Evolutionary conservation across 805 yeast species (phyloP), one percentile per base, ranked within the genome.

Genomic region (Wickerhamomyces chaumierensis): DNA sequence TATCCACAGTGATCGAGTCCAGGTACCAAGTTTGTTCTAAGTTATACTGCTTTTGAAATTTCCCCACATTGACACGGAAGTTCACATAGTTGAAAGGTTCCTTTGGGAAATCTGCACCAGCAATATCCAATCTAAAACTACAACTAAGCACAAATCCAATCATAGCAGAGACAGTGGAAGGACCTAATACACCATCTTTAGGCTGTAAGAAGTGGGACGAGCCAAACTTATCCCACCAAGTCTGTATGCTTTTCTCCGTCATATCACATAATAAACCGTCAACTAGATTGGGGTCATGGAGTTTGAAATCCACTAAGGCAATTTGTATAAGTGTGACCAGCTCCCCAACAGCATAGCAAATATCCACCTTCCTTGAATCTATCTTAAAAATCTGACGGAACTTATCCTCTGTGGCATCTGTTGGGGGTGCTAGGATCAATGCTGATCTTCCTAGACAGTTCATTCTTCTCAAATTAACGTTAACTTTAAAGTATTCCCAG

Each of bases 361-460:
- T 43, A 19, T 49, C 53, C 5, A 55, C 49, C 37, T 60, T 59
- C 2, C n/a, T n/a, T n/a, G 63, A 52, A 13, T 71, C 69, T 1
- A 83, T 72, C 47, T 72, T 73, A 61, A 77, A 90, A 51, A 81
- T 65, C 43, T 82, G 81, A 27, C 82, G 62, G 54, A 90, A 88
- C 52, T 87, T 90, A 48, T 83, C 88, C 45, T 76, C 82, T 7
- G 79, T 73, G 0, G 95, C 82, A 48, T 76, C 84, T 0, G 94
- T 63, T 0, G 95, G 85, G 23, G 66, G 66, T n/a, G 78, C 67
- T 12, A 83, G 65, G 27, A 86, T 60, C 35, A 87, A 66, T 0
- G 87, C 80, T 0, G 95, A 77, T 42, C 98, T 66, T 9, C 96
- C 94, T 38, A 86, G 81, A 58, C 97, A 90, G 18, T 78, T 76